A percentile compares a stretch with the other conserved stretches of the same genome.
Evolutionary conservation across 1,284 basidiomycete species (phyloP).

Genomic region (Trichosporon coremiiforme): DNA sequence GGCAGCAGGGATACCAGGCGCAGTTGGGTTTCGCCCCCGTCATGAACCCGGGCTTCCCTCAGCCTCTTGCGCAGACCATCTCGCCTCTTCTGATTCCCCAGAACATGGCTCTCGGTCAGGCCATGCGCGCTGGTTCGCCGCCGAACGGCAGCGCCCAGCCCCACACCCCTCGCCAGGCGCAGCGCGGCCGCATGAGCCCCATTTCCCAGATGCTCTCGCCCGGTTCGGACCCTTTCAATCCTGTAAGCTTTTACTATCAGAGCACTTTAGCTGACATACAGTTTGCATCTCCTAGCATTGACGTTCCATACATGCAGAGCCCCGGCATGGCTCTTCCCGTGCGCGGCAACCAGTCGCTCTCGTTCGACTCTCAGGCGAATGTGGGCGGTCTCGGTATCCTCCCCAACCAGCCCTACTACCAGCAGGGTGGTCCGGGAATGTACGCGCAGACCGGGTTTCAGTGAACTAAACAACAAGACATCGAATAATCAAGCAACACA

Average conservation of each 20-base stretch:
- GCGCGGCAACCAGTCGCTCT: slow-evolving; percentile 38
- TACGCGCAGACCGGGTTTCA: slow-evolving; percentile 32
- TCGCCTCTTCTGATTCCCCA: slow-evolving; percentile 50
- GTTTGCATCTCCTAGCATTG: slow-evolving; percentile 50
- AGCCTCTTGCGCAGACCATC: slow-evolving; percentile 33
- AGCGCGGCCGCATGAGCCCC: slow-evolving; percentile 45
- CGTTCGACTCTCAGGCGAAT: slow-evolving; percentile 51
- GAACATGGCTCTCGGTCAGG: slow-evolving; percentile 48
- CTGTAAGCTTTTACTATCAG: slow-evolving; percentile 38
- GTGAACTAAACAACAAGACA: slow-evolving; percentile 11
- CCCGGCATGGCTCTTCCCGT: slow-evolving; percentile 29
- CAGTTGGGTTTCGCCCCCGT: slow-evolving; percentile 26
- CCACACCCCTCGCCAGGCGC: slow-evolving; percentile 45
- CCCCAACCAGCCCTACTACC: slow-evolving; percentile 31
- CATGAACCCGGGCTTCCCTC: slow-evolving; percentile 38
- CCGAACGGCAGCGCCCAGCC: slow-evolving; percentile 36
- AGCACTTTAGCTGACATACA: slow-evolving; percentile 22
- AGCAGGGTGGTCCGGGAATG: slow-evolving; percentile 29
- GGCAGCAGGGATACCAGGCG: slow-evolving; percentile 30
- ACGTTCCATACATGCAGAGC: slow-evolving; percentile 43
- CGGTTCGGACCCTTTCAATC: slow-evolving; percentile 57
- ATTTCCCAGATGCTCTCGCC: slow-evolving; percentile 54
- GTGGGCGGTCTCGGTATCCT: slow-evolving; percentile 54
- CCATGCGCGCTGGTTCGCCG: slow-evolving; percentile 34
- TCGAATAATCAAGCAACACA: neutral